A percentile compares a stretch with the other conserved stretches of the same genome.
These are phyloP conservation scores for Ophiostoma piceae DNA, from an alignment of 2,329 filamentous ascomycete species.

Conservation along the genomic window DNA sequence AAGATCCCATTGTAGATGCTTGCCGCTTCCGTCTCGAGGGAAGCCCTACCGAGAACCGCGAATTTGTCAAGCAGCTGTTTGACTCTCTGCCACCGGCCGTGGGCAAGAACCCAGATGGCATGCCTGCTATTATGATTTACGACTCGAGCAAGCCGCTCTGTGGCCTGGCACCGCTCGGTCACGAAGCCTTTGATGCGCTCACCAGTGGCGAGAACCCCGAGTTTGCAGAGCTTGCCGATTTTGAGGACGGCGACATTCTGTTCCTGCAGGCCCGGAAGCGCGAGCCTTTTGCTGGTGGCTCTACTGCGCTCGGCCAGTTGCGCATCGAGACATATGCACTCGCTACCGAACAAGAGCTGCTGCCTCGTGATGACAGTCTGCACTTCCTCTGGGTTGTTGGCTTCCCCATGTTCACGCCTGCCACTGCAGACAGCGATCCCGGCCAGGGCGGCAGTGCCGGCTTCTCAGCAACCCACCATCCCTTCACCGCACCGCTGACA, in stretches of 20 bases:
- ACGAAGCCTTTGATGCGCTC: conserved; percentile 58
- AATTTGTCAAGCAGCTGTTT: conserved; percentile 62
- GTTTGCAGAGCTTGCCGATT: conserved; percentile 35
- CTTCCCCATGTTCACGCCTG: conserved; percentile 83
- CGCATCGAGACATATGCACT: conserved; percentile 64
- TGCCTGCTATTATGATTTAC: conserved; percentile 71
- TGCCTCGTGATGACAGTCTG: conserved; percentile 48
- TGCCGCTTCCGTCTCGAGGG: conserved; percentile 60
- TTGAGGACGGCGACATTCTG: conserved; percentile 70
- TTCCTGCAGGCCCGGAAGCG: conserved; percentile 72
- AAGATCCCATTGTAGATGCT: conserved; percentile 66
- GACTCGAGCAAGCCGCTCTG: conserved; percentile 68
- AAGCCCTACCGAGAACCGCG: conserved; percentile 47
- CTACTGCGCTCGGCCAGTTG: conserved; percentile 65
- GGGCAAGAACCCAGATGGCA: conserved; percentile 65
- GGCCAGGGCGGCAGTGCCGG: conserved; percentile 79
- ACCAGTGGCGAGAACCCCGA: conserved; percentile 30
- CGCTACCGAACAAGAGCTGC: conserved; percentile 58
- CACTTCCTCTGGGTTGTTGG: conserved; percentile 79
- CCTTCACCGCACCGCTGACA: conserved; percentile 82
- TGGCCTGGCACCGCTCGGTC: conserved; percentile 73
- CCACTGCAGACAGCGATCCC: conserved; percentile 54
- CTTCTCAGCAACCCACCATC: conserved; percentile 85
- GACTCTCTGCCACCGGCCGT: conserved; percentile 57
- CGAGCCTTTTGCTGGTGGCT: conserved; percentile 63